Evolutionary conservation across 139 green algal species (phyloP), one percentile per base, ranked within the genome.

Genomic region (Asterochloris sp.): DNA sequence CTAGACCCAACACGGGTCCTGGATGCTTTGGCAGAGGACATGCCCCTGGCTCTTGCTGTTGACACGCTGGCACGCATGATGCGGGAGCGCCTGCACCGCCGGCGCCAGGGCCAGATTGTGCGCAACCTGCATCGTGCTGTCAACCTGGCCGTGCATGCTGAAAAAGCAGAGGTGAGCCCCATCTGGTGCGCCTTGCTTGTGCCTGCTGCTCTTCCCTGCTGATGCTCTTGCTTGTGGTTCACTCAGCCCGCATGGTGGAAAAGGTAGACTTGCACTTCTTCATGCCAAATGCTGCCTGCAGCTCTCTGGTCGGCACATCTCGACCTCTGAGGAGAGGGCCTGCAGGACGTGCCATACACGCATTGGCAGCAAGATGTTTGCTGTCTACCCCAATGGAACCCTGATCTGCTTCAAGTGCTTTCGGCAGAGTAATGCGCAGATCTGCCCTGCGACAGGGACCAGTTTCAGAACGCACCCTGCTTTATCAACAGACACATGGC

Each of bases 1-100:
- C 84, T 96, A 54, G 87, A 94, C 73, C 87, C 93, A 17, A 64
- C 89, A 62, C 76, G 88, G 64, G 86, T 96, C 69, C 83, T 96
- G 76, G 83, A 88, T 24, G 87, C 91, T 0, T 86, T 96, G 78
- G 80, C 86, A 8, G 84, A 89, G 62, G 82, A 81, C 71, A 94
- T 95, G 91, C 89, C 92, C 14, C 86, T 97, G 78, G 77, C 86
- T n/a, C 62, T 90, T 21, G 93, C 89, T 0, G 73, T 85, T 0
- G 75, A 77, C 21, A 88, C 89, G 26, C 71, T 97, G 69, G 83
- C 80, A 2, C 87, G 80, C n/a, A 89, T 96, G 88, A 73, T 96
- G 69, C 80, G 87, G 10, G 87, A 91, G 19, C 82, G 88, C 38
- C 83, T 89, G 77, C 94, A 97, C 85, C 83, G 88, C n/a, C 86